Base-by-base conservation (phyloP, 2,329 filamentous ascomycete genomes). In the Colletotrichum aenigma region DNA sequence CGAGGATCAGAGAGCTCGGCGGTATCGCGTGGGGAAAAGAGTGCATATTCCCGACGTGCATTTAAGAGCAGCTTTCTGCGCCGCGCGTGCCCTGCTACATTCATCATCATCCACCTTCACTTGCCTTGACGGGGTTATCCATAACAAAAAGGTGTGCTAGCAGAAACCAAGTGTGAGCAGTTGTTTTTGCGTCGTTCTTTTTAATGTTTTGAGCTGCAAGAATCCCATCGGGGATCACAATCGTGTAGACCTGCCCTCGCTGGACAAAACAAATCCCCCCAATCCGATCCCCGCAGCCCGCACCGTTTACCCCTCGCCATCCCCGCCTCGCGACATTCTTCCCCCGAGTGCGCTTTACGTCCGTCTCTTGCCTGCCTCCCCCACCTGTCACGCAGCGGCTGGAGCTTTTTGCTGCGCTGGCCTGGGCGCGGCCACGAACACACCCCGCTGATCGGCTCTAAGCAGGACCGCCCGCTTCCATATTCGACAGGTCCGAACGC, bases 301-400 rank as follows among this genome's bases (percentile, higher is more conserved):
- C 74, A 76, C 52, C 10, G 21, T 71, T 43, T 65, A 73, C 69
- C 69, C 70, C 70, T 73, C 73, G 70, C 48, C 70, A 64, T 48
- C 74, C 70, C 74, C 70, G 56, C 74, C 74, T 76, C 74, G 74
- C 70, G 74, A 69, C 64, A 73, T 65, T 74, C 74, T 76, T 76
- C 56, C 34, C 74, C 74, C 74, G 73, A 75, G 62, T 18, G 61
- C 56, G 30, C 56, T 55, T 67, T 28, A 55, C 38, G 38, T 48
- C 30, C 28, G n/a, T 72, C 56, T 68, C 64, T 48, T 21, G 43
- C 43, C 18, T 48, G 43, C 43, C 43, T 48, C 43, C 43, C 24
- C 48, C 32, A 60, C 36, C 48, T 30, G 60, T 26, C 67, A 15
- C 38, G 36, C 36, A n/a, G 28, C 58, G 8, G 6, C 32, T n/a